Evolutionary conservation across 176 grass and related monocot genomes (phyloP), one percentile per base, ranked within the genome.

Genomic region (Oryza meridionalis): DNA sequence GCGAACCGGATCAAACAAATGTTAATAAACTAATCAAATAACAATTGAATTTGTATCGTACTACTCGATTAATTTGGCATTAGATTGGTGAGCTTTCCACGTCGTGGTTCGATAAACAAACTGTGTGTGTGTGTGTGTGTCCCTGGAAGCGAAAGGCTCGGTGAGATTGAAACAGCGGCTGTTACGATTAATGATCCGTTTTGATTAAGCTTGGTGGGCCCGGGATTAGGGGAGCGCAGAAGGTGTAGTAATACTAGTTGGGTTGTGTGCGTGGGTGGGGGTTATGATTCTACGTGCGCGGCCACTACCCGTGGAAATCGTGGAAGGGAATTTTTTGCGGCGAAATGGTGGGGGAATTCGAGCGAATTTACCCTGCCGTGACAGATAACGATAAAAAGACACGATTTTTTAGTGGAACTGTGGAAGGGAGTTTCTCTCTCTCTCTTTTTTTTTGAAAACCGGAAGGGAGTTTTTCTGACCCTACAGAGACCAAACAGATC

Each of bases 61-160:
- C 53, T 58, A n/a, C 53, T 58, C 58, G 21, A 62, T 62, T 62
- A 62, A 62, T 22, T 62, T 62, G 51, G 6, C 69, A 74, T 55
- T 66, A 14, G 45, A 22, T 49, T 6, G 84, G 75, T 87, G 84
- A 80, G 89, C 89, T 90, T 87, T 84, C 85, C 85, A 84, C 81
- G 70, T 80, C 84, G 77, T n/a, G 11, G 11, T 44, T 44, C 47
- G 69, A 37, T 72, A 16, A 59, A 25, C 67, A 37, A 70, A 32
- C 33, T 21, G 33, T 16, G 25, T 45, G 0, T 16, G 47, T 15
- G 4, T 50, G 1, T 16, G 49, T 16, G 49, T 51, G 49, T 15
- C 49, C 46, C 3, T 7, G 55, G 19, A 78, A 45, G 51, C 29
- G 16, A 77, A 78, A 78, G 75, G 14, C 9, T 15, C 22, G n/a